Conservation (phyloP, 1,284 basidiomycete genomes). For the Ganoderma sp. region DNA sequence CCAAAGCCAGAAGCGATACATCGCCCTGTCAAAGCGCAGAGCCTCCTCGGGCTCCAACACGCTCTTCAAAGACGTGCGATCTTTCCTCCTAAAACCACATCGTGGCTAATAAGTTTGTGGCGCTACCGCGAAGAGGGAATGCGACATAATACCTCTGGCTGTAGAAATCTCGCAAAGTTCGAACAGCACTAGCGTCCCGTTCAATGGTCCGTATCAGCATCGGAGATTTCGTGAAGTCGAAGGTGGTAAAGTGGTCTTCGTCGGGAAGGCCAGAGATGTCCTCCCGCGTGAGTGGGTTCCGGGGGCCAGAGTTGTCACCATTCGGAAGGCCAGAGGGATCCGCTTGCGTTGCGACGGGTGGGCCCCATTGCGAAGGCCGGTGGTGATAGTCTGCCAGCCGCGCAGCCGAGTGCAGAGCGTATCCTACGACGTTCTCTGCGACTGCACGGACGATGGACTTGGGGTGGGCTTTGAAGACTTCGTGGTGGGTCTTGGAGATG, state of each 20-base stretch:
- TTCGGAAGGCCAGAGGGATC: constrained; percentile 1
- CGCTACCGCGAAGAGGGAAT: not conserved
- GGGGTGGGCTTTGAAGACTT: constrained; percentile 42
- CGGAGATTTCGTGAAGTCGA: constrained; percentile 6
- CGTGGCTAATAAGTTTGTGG: constrained; percentile 1
- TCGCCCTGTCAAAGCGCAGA: constrained; percentile 40
- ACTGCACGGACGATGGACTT: constrained; percentile 43
- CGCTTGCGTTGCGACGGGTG: not conserved
- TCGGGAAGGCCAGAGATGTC: constrained; percentile 2
- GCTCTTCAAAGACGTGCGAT: constrained; percentile 37
- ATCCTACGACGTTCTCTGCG: constrained; percentile 44
- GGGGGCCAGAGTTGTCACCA: constrained; percentile 12
- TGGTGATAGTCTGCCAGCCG: constrained; percentile 33
- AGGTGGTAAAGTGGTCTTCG: constrained; percentile 13
- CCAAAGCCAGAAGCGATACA: constrained; percentile 44
- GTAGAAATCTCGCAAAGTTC: constrained; percentile 42
- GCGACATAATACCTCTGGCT: constrained; percentile 43
- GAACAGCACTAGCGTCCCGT: constrained; percentile 33
- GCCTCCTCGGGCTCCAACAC: constrained; percentile 38
- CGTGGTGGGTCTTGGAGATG: constrained; percentile 41
- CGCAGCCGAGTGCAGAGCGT: constrained; percentile 41
- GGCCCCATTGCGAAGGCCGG: not conserved
- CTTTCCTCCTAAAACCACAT: constrained; percentile 39
- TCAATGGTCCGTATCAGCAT: constrained; percentile 23
- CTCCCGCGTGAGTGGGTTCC: not conserved